Evolutionary conservation across 2,329 filamentous ascomycete genomes (phyloP), one percentile per base, ranked within the genome.

Genomic region (Aspergillus latus): DNA sequence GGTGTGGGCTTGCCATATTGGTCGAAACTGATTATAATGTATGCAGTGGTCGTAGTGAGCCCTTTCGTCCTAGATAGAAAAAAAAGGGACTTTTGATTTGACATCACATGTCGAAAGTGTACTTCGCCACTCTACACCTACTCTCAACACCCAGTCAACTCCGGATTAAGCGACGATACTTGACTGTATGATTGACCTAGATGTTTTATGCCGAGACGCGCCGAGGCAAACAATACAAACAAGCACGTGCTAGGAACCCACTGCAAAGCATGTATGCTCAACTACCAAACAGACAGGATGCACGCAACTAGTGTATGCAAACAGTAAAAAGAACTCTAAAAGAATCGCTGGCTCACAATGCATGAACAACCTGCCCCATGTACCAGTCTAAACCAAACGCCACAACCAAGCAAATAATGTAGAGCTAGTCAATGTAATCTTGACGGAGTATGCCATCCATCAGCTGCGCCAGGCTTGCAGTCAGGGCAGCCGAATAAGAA

Each of bases 401-500:
- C 54, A 42, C 21, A 49, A 26, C 53, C 30, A 42, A 42, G 10
- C 45, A 49, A 32, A 37, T 37, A 48, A 36, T 21, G 5, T 3
- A 16, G 4, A 42, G 7, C 49, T n/a, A 47, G 32, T 39, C 6
- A 60, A 54, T 49, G 44, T 36, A 57, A 71, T 56, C 73, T 64
- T 70, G 68, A 54, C 53, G 63, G 28, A 16, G 44, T 46, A 34
- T 46, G 34, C 71, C 72, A 74, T 26, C 68, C 71, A 30, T 59
- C 58, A 6, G 58, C 59, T 40, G 57, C 58, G 15, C 36, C 45
- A 5, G 52, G 37, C 30, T 61, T 60, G 53, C 74, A 76, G 55
- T 72, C 58, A 15, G 61, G 60, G 58, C 74, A 76, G 4, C 69
- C 68, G 54, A 76, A 67, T 49, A 72, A 54, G 39, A 76, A 66